Base-by-base conservation (phyloP, 164 flowering plant genomes). In the Taxillus chinensis region DNA sequence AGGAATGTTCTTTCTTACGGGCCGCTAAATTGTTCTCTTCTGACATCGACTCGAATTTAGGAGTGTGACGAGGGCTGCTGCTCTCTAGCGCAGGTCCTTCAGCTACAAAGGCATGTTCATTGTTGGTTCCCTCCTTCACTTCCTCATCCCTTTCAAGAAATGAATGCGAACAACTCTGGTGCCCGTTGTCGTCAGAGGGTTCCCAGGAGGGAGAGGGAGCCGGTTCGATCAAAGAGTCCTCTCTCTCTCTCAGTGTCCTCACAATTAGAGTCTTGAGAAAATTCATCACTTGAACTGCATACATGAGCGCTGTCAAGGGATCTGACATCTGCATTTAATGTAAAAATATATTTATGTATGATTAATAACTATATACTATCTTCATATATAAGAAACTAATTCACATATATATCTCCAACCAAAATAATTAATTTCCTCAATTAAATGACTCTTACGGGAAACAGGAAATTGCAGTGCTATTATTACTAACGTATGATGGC, bases 231-330 rank as follows among this genome's bases (percentile, higher is more conserved):
- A 64, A 2, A 6, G 74, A 67, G 13, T 82, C 84, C 57, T 71
- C 72, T 71, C 92, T 77, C 50, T 86, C 87, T 60, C 68, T 71
- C 15, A 86, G 70, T 27, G 71, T 84, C 56, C 58, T 83, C 10
- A 65, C 67, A n/a, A 84, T 77, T 40, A 86, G 85, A 15, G 74
- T 80, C 76, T 75, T 82, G 55, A 86, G 84, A 62, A 86, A 80
- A 59, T 86, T 86, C 85, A 84, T 86, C 68, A 86, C 85, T 77
- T 86, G 82, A 16, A 86, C 89, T 3, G 89, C 92, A 65, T 84
- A 77, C 92, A 82, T 82, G 70, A 86, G 55, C 17, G 92, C 92
- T 39, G 89, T 84, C 67, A 86, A 70, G 40, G 92, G 83, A 68
- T 80, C 83, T 11, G 71, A 62, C 83, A 80, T 80, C 81, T 80